Evolutionary conservation across 2,329 filamentous ascomycete genomes (phyloP), one percentile per base, ranked within the genome.

Genomic region (Coleophoma eucalyptorum): DNA sequence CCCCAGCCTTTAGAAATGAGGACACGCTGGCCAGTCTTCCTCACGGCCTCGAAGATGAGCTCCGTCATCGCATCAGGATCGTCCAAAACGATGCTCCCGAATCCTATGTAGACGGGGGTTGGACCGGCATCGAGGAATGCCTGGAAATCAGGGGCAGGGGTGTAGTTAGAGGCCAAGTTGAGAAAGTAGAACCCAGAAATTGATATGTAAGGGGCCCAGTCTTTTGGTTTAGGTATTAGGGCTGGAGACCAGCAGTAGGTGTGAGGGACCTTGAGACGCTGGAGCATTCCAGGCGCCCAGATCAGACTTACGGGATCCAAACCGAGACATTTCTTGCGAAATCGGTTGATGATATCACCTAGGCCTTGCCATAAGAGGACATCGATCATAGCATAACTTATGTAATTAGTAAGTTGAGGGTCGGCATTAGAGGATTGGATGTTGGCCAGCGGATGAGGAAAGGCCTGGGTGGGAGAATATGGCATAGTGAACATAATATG

Each of bases 1-100:
- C 89, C 89, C 90, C 90, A 94, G 15, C 90, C 90, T 62, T 91
- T 90, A 0, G 88, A 91, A 1, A 95, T 84, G 1, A 95, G 71
- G 0, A 89, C 89, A 46, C 90, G 77, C 19, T 87, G 77, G 0
- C 86, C 86, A 0, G 83, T 76, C 5, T 76, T 72, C 43, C 73
- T 69, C 1, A 90, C 73, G 1, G 87, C 86, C 11, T 86, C 81
- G 47, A 90, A 87, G 11, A 91, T 84, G 54, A 83, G 77, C 18
- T 74, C 69, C 0, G 87, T 90, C 65, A 91, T 77, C 1, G 71
- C 78, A 45, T 85, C 79, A 0, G 86, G 86, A 52, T 90, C 81
- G 46, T 90, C 84, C 0, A 91, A 81, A 2, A 91, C 87, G 47
- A 91, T 91, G 0, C 85, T 89, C 1, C 88, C 88, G 56, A 92